Evolutionary conservation across 2,329 filamentous ascomycete species (phyloP), one percentile per base, ranked within the genome.

Genomic region (Arthroderma uncinatum): DNA sequence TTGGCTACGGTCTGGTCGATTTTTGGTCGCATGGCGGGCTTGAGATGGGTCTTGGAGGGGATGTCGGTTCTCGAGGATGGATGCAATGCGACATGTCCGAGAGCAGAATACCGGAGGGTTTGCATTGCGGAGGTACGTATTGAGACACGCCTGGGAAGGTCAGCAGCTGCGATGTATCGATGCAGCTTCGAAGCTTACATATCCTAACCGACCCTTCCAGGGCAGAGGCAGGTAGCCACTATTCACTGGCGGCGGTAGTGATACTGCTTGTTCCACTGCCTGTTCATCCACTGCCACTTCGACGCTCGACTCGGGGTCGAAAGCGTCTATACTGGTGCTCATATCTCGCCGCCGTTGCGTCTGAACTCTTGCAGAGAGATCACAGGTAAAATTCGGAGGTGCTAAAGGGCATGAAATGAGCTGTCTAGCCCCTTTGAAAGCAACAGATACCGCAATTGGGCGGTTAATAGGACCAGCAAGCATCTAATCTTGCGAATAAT

Each of bases 41-140:
- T 87, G 82, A 0, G 79, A 79, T 0, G 88, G 85, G 62, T 95
- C 84, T 62, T 78, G 78, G 1, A 96, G 76, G 0, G 91, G 89
- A 70, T 95, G 83, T 7, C 89, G 83, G 65, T 96, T 89, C 58
- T 96, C 90, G 9, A 96, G 68, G 44, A 97, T 95, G 0, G 89
- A 95, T 1, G 88, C 79, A 60, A 97, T 92, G 30, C 91, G 86
- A 67, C 91, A 96, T 0, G 92, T 96, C 57, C 92, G 82, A 0
- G 92, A 96, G 62, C 85, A 87, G 71, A 96, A 97, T 1, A 97
- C 83, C 0, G 92, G 84, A 6, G 89, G 88, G 60, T 84, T 92
- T 1, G 87, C 83, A 55, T 81, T 80, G 47, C 92, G 85, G 1
- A 97, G 78, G 69, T 96, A 96, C 0, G 92, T 97, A 68, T 95